Evolutionary conservation across 2,329 filamentous ascomycete species (phyloP), one percentile per base, ranked within the genome.

Genomic region (Botryosphaeria dothidea): DNA sequence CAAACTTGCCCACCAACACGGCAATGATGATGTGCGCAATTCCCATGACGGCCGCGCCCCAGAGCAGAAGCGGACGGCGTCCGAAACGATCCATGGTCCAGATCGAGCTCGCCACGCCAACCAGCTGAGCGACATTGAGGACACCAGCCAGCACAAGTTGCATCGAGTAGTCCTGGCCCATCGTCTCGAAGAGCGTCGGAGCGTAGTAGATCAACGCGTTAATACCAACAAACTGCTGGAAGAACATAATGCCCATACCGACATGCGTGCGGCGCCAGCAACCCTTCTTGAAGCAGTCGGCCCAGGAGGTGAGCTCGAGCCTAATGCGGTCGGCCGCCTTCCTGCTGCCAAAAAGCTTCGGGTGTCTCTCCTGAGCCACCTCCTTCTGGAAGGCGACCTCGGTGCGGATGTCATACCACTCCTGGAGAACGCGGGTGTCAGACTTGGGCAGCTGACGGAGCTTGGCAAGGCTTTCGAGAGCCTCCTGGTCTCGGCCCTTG

Each of bases 341-440:
- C 7, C 67, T 65, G 9, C 70, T 71, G 45, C 76, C 74, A 34
- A 56, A 66, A 4, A 77, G 66, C 3, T 72, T 45, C 0, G 75
- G 81, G 31, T 79, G 76, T 51, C 76, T 76, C 61, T 77, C 73
- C 19, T 71, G 67, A 48, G 78, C 77, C 23, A 80, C 74, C 67
- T 84, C 77, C 65, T 82, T 75, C 66, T 85, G 83, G 70, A 86
- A 84, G 7, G 78, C 77, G 6, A 83, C 83, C 68, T 88, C 85
- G 1, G 84, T 81, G 13, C 82, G 79, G 61, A 85, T 85, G 8
- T 81, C 83, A 54, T 78, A 77, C 78, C 78, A 84, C 68, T 88
- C 86, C 62, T 81, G 77, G 5, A 81, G 77, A 3, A 89, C 78
- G 3, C 84, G 77, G 7, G 76, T 69, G 66, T 88, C 85, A 1